phyloP scores from a whole-genome alignment of 257 asterid genomes.

The Thymus quinquecostatus region DNA sequence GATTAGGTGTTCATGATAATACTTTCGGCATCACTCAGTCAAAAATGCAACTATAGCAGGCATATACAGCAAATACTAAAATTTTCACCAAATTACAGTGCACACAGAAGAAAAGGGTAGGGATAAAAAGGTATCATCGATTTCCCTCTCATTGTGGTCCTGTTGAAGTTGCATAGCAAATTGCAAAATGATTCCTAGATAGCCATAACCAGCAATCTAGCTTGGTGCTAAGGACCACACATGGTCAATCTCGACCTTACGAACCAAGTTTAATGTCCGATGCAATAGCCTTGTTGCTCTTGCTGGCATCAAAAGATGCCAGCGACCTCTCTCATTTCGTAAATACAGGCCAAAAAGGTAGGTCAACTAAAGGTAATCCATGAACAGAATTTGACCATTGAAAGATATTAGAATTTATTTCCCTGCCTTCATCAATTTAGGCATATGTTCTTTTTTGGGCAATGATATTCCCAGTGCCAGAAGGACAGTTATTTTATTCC shows the following conservation, averaged over 20 bases:
- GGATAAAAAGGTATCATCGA: constrained; percentile 12
- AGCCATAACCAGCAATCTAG: constrained; percentile 30
- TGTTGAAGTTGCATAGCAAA: constrained; percentile 26
- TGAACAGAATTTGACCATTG: constrained; percentile 28
- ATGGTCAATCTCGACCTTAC: constrained; percentile 23
- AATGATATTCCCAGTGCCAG: constrained; percentile 20
- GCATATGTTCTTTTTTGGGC: constrained; percentile 33
- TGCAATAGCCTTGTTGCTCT: constrained; percentile 28
- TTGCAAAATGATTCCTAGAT: constrained; percentile 34
- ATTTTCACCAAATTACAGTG: constrained; percentile 8
- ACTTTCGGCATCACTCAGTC: constrained; percentile 4
- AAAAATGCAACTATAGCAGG: background rate
- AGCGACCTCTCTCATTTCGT: constrained; percentile 25
- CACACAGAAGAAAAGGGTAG: background rate
- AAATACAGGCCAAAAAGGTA: constrained; percentile 12
- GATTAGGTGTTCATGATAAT: constrained; percentile 28
- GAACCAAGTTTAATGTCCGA: background rate
- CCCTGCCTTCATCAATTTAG: constrained; percentile 26
- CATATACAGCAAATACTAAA: background rate
- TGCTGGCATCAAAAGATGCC: constrained; percentile 39
- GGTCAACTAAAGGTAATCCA: constrained; percentile 25
- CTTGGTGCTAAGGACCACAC: constrained; percentile 38
- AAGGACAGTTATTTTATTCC: constrained; percentile 24
- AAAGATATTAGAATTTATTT: constrained; percentile 17
- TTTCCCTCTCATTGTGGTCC: constrained; percentile 35